Evolutionary conservation across 345 rosid genomes (phyloP).

Genomic region (Triadica sebifera): DNA sequence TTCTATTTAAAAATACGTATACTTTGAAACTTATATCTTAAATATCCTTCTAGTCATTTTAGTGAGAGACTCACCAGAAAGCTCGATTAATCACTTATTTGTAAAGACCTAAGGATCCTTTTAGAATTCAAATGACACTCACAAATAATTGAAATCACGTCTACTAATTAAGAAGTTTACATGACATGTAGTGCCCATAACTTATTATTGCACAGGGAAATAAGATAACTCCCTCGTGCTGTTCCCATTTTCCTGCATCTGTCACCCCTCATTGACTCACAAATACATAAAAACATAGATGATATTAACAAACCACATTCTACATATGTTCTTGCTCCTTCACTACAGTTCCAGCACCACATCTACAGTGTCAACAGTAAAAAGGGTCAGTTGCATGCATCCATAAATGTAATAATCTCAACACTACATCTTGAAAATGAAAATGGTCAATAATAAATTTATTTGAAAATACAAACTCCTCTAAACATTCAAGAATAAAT

Average conservation of each 20-base stretch:
- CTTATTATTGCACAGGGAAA: slow-evolving; percentile 38
- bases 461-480: background rate
- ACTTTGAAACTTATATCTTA: too few relatives aligned
- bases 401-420: background rate
- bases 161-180: slow-evolving; percentile 23
- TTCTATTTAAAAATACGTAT: too few relatives aligned
- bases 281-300: slow-evolving; percentile 35
- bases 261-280: slow-evolving; percentile 26
- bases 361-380: slow-evolving; percentile 47
- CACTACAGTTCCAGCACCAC: slow-evolving; percentile 87
- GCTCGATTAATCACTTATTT: background rate
- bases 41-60: too few relatives aligned
- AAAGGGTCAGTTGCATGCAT: slow-evolving; percentile 23
- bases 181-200: slow-evolving; percentile 14
- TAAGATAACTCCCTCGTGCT: slow-evolving; percentile 26
- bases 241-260: slow-evolving; percentile 22
- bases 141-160: background rate
- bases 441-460: background rate
- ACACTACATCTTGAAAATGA: background rate
- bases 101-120: background rate
- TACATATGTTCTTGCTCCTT: slow-evolving; percentile 10
- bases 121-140: slow-evolving; percentile 13
- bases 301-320: slow-evolving; percentile 24
- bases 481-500: background rate
- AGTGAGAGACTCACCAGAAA: too few relatives aligned